Base-by-base conservation (phyloP, 768 basidiomycete species). In the Sutorius australiensis region DNA sequence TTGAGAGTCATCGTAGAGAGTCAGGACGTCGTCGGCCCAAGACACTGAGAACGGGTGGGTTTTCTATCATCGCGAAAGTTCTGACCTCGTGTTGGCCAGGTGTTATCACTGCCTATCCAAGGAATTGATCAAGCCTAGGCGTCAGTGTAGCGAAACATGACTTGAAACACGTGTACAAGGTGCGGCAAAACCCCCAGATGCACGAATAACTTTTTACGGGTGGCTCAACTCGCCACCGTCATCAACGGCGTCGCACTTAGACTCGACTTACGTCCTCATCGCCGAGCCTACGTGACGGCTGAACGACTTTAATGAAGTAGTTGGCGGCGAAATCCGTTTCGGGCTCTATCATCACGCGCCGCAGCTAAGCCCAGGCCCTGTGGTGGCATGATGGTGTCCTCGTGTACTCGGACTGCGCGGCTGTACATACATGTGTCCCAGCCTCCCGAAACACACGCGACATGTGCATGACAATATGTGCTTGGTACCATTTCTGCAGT, bases 1-100 rank as follows among this genome's bases (percentile, higher is more conserved):
- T 57, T 46, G 55, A 47, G 44, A 46, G 59, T 48, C 70, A 70
- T 71, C 39, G 64, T 70, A 40, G 51, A 43, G 50, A 38, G 45
- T 48, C 28, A 37, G 52, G 24, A 45, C 42, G 55, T 59, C 42
- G 55, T 59, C 57, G 28, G 41, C 43, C 5, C 36, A 56, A 30
- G 45, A 53, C 16, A 37, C 24, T 50, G 46, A 16, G 54, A 24
- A 31, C 45, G 45, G 14, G 54, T 34, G 48, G 55, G 60, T 60
- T 71, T 69, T 71, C 63, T 66, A 69, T 55, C 58, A 57, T 60
- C 34, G 19, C 37, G 49, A 50, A 38, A 31, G 38, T 16, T 33
- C 36, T 33, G 21, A 11, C 69, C 68, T 69, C 68, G 56, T 69
- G 68, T 69, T 56, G 30, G 48, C 61, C 69, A 63, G 67, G 65